phyloP scores from a whole-genome alignment of 805 yeast genomes.

The Blastobotrys robertii region DNA sequence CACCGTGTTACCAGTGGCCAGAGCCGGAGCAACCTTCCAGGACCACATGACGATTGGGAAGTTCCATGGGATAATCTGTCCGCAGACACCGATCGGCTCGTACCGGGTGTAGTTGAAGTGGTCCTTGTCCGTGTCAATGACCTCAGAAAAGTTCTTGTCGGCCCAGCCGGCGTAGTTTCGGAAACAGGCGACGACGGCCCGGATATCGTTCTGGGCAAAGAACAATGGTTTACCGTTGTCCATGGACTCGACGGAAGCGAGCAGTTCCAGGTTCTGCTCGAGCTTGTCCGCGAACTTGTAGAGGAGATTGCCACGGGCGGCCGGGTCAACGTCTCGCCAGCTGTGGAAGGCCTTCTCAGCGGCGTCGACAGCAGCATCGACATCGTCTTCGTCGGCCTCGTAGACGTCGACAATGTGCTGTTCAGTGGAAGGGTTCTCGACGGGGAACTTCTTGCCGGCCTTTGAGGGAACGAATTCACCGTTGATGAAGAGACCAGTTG shows the following conservation, averaged over 20 bases:
- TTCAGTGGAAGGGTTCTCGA: constrained; percentile 33
- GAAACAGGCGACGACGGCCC: constrained; percentile 45
- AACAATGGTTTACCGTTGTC: constrained; percentile 78
- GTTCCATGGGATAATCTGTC: constrained; percentile 67
- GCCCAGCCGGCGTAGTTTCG: constrained; percentile 70
- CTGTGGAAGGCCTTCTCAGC: constrained; percentile 66
- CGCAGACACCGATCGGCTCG: constrained; percentile 60
- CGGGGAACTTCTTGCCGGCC: constrained; percentile 45
- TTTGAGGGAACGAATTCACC: constrained; percentile 61
- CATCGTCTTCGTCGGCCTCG: constrained; percentile 67
- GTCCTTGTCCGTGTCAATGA: constrained; percentile 48
- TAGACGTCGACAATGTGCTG: constrained; percentile 55
- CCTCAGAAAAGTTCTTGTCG: constrained; percentile 52
- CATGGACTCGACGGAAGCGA: constrained; percentile 75
- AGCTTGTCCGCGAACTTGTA: constrained; percentile 67
- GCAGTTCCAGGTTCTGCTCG: constrained; percentile 58
- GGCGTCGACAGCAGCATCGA: constrained; percentile 72
- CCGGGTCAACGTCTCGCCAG: constrained; percentile 50
- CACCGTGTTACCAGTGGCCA: constrained; percentile 70
- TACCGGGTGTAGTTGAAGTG: constrained; percentile 61
- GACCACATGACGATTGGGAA: constrained; percentile 62
- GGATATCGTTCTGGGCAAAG: constrained; percentile 39
- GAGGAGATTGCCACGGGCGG: constrained; percentile 47
- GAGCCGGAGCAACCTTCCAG: constrained; percentile 79
- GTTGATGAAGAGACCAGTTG: constrained; percentile 83